Evolutionary conservation across 495 filamentous ascomycete species (phyloP), one percentile per base, ranked within the genome.

Genomic region (Neurospora sp.): DNA sequence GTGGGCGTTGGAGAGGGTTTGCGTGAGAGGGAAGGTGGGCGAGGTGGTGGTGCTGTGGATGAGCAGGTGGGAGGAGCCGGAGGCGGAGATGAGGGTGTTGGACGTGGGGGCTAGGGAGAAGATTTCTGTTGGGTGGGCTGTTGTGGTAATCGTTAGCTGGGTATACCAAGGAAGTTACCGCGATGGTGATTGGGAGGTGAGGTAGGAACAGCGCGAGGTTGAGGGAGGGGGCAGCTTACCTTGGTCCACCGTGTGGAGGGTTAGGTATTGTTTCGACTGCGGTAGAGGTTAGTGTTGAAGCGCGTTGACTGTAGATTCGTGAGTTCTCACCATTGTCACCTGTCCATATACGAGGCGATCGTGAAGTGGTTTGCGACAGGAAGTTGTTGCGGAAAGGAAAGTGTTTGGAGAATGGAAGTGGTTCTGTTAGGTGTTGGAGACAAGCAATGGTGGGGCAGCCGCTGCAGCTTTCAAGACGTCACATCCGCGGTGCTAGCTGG

Each of bases 211-310:
- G 27, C 27, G 27, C 27, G 27, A 31, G 27, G 27, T 31, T 31
- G 27, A 31, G 27, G 27, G 27, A 14, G 76, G 73, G 72, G 69
- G 27, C 8, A 42, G 35, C 85, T 76, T 79, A 93, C 94, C 93
- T 86, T 94, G 87, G 79, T 97, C 93, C 79, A 96, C 87, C 14
- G 94, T 94, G 83, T 97, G 93, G 72, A 90, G 90, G 72, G 94
- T 94, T 42, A 99, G 89, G 80, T 97, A 98, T 92, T 98, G 96
- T 84, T 97, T 97, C 71, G 96, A 98, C 96, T 99, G 76, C 18
- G 68, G 44, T 44, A 16, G 38, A 40, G 12, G 59, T 70, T 22
- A 70, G 73, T 61, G 4, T 39, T 16, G 0, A 59, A 14, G 27
- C 27, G 22, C 5, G 22, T 16, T 61, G 27, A 27, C 9, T 6